Percentiles rank a stretch among this genome's conserved stretches.
These are phyloP conservation scores for Trypanosoma melophagium DNA, from an alignment of 208 protist species.

Conservation along the genomic window DNA sequence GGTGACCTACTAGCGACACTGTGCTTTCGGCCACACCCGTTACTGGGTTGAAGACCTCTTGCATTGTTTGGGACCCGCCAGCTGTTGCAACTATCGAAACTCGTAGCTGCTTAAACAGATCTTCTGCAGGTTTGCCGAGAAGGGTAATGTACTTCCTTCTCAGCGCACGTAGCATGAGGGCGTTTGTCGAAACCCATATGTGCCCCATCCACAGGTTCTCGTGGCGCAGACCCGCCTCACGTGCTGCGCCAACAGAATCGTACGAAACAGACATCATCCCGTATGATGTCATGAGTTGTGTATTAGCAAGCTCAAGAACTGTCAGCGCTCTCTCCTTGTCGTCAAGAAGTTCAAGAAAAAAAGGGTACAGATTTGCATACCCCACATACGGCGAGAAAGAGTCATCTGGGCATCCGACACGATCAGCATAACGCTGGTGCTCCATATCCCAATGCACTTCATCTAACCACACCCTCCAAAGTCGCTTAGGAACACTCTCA, in stretches of 20 bases:
- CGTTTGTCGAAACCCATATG: constrained; percentile 67
- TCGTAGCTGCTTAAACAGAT: constrained; percentile 54
- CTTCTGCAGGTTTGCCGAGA: constrained; percentile 25
- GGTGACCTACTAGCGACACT: constrained; percentile 74
- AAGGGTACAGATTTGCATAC: constrained; percentile 76
- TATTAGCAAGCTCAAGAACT: constrained; percentile 49
- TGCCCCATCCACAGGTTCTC: constrained; percentile 72
- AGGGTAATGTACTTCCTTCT: constrained; percentile 58
- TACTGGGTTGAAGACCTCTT: constrained; percentile 76
- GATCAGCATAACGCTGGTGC: constrained; percentile 63
- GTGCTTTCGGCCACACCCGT: constrained; percentile 63
- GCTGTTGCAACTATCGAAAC: constrained; percentile 41
- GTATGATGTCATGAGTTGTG: constrained; percentile 50
- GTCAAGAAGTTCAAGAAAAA: constrained; percentile 59
- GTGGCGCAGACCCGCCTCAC: constrained; percentile 50
- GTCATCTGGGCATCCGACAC: constrained; percentile 47
- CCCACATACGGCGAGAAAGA: constrained; percentile 71
- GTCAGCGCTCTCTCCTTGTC: constrained; percentile 37
- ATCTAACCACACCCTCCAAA: constrained; percentile 70
- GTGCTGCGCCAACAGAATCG: constrained; percentile 51
- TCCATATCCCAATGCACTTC: constrained; percentile 73
- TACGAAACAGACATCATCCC: constrained; percentile 80
- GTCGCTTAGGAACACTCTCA: constrained; percentile 51
- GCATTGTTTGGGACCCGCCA: constrained; percentile 43
- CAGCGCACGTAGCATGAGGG: constrained; percentile 61